Percentiles rank a stretch among this genome's conserved stretches.
Evolutionary conservation across 1,284 basidiomycete species (phyloP).

Genomic region (Chondrostereum purpureum): DNA sequence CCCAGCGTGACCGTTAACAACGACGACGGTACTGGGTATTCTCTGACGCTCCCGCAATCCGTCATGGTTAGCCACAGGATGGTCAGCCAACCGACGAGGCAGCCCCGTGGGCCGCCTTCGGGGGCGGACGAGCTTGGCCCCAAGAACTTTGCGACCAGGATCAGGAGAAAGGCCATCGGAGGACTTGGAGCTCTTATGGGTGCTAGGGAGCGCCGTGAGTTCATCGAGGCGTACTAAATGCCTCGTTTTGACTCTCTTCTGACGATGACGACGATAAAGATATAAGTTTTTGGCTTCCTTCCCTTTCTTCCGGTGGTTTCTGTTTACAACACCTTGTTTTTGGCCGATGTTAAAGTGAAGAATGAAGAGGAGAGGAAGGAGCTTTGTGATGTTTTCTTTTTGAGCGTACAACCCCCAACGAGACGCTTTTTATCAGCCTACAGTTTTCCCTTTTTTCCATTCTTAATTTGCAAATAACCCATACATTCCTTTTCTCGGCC

Average conservation of each 20-base stretch:
- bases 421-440: background rate
- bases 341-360: background rate
- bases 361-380: background rate
- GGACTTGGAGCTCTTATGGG: constrained; percentile 68
- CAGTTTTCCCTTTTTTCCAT: constrained; percentile 10
- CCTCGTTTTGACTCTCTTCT: background rate
- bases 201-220: constrained; percentile 66
- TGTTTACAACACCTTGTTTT: background rate
- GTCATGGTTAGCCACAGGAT: constrained; percentile 41
- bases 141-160: constrained; percentile 82
- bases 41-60: constrained; percentile 11
- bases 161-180: constrained; percentile 74
- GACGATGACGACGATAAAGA: constrained; percentile 6
- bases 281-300: constrained; percentile 3
- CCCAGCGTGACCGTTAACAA: constrained; percentile 12
- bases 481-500: background rate
- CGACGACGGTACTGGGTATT: constrained; percentile 7
- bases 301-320: constrained; percentile 1
- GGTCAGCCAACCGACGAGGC: constrained; percentile 66
- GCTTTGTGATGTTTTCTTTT: constrained; percentile 8
- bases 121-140: constrained; percentile 81
- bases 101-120: constrained; percentile 82
- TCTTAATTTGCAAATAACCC: constrained; percentile 12
- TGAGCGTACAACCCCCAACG: constrained; percentile 2
- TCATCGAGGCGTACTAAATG: constrained; percentile 55